phyloP scores from a whole-genome alignment of 2,329 filamentous ascomycete genomes.

The Phoma sp. region DNA sequence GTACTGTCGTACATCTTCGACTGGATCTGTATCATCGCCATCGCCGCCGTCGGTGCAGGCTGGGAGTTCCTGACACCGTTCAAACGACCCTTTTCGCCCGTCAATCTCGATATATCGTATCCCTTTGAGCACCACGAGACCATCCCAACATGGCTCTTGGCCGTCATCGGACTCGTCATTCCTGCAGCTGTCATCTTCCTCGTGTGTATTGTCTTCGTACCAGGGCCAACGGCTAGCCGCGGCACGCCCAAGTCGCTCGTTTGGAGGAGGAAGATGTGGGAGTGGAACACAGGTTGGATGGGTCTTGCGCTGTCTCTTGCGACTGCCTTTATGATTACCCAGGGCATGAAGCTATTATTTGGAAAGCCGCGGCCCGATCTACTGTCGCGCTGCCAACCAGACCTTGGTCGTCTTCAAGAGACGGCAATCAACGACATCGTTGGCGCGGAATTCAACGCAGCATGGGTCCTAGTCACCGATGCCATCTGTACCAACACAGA shows the following conservation, averaged over 20 bases:
- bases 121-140: slow-evolving; percentile 75
- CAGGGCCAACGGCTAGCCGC: slow-evolving; percentile 70
- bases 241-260: slow-evolving; percentile 69
- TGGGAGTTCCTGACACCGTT: slow-evolving; percentile 69
- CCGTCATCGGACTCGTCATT: slow-evolving; percentile 66
- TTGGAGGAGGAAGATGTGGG: slow-evolving; percentile 87
- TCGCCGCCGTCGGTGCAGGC: slow-evolving; percentile 64
- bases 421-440: slow-evolving; percentile 65
- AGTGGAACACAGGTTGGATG: slow-evolving; percentile 84
- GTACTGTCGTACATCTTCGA: slow-evolving; percentile 73
- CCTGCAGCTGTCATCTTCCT: slow-evolving; percentile 73
- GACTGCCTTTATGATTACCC: slow-evolving; percentile 78
- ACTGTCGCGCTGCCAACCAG: slow-evolving; percentile 75
- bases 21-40: slow-evolving; percentile 71
- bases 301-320: slow-evolving; percentile 77
- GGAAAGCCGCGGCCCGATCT: slow-evolving; percentile 71
- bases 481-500: slow-evolving; percentile 76
- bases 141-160: slow-evolving; percentile 70
- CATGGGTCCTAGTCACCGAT: slow-evolving; percentile 74
- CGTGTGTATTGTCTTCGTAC: slow-evolving; percentile 72
- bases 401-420: slow-evolving; percentile 65
- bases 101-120: slow-evolving; percentile 80
- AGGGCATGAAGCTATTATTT: slow-evolving; percentile 79
- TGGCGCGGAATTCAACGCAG: slow-evolving; percentile 56
- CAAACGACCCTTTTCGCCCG: slow-evolving; percentile 72